A percentile compares a stretch with the other conserved stretches of the same genome.
Conservation (phyloP, 2,329 filamentous ascomycete genomes). For the Xylariaceae sp. region DNA sequence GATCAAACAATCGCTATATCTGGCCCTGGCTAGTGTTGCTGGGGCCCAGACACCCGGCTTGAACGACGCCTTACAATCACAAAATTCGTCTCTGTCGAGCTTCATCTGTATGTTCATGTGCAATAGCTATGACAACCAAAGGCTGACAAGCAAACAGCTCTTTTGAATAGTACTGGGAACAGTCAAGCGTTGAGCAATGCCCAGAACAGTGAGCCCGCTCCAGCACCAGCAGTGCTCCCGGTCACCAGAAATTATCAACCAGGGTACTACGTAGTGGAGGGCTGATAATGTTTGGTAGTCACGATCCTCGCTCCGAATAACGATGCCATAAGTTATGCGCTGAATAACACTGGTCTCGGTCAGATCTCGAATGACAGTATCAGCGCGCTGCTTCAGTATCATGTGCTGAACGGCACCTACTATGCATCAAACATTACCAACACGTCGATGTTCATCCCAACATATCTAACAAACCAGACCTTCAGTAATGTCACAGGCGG, state of each 20-base stretch:
- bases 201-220: conserved; percentile 36
- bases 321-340: conserved; percentile 39
- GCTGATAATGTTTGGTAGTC: conserved; percentile 25
- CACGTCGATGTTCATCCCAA: conserved; percentile 35
- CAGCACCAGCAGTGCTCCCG: no score
- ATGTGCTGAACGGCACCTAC: conserved; percentile 53
- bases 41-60: conserved; percentile 12
- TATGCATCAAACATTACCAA: conserved; percentile 25
- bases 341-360: conserved; percentile 30
- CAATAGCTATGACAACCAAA: background rate
- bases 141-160: conserved; percentile 10
- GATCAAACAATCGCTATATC: conserved; percentile 9
- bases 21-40: conserved; percentile 14
- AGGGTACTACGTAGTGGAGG: no score
- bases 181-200: conserved; percentile 12
- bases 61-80: conserved; percentile 18
- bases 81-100: conserved; percentile 18
- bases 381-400: conserved; percentile 50
- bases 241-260: no score
- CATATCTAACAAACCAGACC: conserved; percentile 44
- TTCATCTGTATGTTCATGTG: conserved; percentile 13
- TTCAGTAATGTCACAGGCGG: conserved; percentile 58
- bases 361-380: conserved; percentile 24
- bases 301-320: conserved; percentile 58
- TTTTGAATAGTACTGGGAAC: conserved; percentile 18